phyloP scores from a whole-genome alignment of 1,139 yeast species.

The Nakaseomyces glabratus region DNA sequence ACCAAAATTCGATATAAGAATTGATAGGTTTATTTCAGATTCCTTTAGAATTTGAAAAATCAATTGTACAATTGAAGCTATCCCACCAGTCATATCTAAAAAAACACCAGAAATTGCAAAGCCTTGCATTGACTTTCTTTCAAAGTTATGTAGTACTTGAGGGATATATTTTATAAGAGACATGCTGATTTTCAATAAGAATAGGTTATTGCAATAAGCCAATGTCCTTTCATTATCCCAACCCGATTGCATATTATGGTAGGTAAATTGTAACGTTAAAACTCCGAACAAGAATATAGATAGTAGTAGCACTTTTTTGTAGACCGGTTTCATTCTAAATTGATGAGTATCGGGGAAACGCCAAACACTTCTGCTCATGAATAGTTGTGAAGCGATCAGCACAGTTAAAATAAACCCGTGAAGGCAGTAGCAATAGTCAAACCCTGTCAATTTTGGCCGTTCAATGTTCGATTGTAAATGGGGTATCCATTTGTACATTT shows the following conservation, averaged over 20 bases:
- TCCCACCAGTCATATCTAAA: constrained; percentile 48
- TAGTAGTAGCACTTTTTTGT: constrained; percentile 21
- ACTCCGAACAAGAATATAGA: constrained; percentile 16
- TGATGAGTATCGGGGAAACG: constrained; percentile 20
- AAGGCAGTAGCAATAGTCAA: constrained; percentile 37
- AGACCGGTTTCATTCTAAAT: constrained; percentile 22
- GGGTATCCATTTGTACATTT: constrained; percentile 28
- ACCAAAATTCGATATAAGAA: constrained; percentile 27
- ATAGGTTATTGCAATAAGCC: constrained; percentile 24
- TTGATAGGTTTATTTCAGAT: constrained; percentile 11
- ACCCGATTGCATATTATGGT: constrained; percentile 11
- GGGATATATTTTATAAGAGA: constrained; percentile 55
- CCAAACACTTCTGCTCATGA: constrained; percentile 32
- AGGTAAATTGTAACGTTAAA: constrained; percentile 14
- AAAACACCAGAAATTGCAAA: constrained; percentile 44
- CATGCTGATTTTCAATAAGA: constrained; percentile 41
- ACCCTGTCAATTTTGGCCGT: constrained; percentile 34
- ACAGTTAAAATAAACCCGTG: constrained; percentile 38
- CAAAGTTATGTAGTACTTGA: constrained; percentile 46
- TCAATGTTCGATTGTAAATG: constrained; percentile 11
- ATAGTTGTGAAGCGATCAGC: constrained; percentile 34
- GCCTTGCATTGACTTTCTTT: constrained; percentile 48
- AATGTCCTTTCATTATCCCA: constrained; percentile 24
- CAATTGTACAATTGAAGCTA: constrained; percentile 43
- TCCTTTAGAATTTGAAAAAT: constrained; percentile 23